Percentiles rank a stretch among this genome's conserved stretches.
Conservation (phyloP, 2,329 filamentous ascomycete genomes). For the Beauveria scarabaeidicola region DNA sequence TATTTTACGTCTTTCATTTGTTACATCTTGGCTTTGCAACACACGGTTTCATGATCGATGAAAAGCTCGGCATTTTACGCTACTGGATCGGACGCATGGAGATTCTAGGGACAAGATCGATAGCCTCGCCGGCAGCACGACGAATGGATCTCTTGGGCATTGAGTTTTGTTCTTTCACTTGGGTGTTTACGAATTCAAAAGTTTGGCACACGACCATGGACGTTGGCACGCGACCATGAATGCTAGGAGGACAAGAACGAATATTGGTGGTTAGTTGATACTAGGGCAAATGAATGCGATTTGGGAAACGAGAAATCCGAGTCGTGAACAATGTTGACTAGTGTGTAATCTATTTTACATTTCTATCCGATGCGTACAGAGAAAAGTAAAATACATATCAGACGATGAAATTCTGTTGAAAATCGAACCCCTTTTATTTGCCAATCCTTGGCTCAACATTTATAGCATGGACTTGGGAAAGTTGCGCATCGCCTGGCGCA, state of each 20-base stretch:
- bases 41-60: conserved; percentile 6
- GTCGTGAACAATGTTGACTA: neutral
- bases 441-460: neutral
- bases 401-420: neutral
- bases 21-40: conserved; percentile 6
- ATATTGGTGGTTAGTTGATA: conserved; percentile 1
- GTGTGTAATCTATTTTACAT: neutral
- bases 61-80: conserved; percentile 8
- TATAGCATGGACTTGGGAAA: conserved; percentile 80
- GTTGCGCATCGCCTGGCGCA: conserved; percentile 72
- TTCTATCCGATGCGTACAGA: neutral
- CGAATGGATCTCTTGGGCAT: conserved; percentile 6
- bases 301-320: neutral
- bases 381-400: neutral
- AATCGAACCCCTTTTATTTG: neutral
- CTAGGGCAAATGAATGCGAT: conserved; percentile 4
- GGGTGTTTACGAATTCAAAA: conserved; percentile 8
- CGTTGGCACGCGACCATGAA: conserved; percentile 3
- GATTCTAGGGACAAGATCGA: conserved; percentile 8
- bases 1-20: conserved; percentile 19
- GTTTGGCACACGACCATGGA: conserved; percentile 7
- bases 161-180: conserved; percentile 6
- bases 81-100: neutral
- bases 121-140: conserved; percentile 3
- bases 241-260: neutral